Evolutionary conservation across 257 asterid genomes (phyloP), one percentile per base, ranked within the genome.

Genomic region (Lantana camara): DNA sequence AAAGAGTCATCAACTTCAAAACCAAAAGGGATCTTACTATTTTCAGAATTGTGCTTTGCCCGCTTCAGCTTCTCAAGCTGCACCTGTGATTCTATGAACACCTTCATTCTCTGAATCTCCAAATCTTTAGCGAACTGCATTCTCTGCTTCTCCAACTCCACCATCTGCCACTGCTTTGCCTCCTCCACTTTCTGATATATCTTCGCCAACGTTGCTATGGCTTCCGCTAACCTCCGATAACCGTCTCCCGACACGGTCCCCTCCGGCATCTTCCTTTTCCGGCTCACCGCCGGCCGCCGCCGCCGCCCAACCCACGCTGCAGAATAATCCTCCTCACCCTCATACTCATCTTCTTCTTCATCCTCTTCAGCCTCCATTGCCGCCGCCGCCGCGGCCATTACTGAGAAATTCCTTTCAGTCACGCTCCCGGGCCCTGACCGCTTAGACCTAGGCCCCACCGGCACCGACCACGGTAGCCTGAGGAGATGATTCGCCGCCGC

Each of bases 101-200:
- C 71, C 68, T 90, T 83, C 91, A 90, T 83, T 70, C 95, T 87
- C 75, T 83, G 96, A 65, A 90, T 75, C 83, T 93, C 98, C 78
- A 93, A 75, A 73, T 93, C 98, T 73, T 81, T 83, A 0, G 93
- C 82, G 66, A 89, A 89, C 62, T 87, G 89, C 93, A 87, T 87
- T 74, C 95, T 83, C 55, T 92, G 91, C 70, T 87, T 89, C 90
- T 92, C 98, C 74, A 87, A 58, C 67, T 93, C 98, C 84, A 89
- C 81, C 85, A 93, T 75, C 73, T 87, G 97, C 74, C 87, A 68
- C 81, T 85, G 96, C 60, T 93, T 93, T 12, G 82, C 86, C 79
- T 57, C 85, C 76, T 89, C 98, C 32, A 93, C 97, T 64, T 80
- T 90, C 83, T 80, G 83, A 52, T 90, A 93, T 37, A 83, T 79